Base-by-base conservation (phyloP, 1,284 basidiomycete genomes). In the Puccinia hordei region DNA sequence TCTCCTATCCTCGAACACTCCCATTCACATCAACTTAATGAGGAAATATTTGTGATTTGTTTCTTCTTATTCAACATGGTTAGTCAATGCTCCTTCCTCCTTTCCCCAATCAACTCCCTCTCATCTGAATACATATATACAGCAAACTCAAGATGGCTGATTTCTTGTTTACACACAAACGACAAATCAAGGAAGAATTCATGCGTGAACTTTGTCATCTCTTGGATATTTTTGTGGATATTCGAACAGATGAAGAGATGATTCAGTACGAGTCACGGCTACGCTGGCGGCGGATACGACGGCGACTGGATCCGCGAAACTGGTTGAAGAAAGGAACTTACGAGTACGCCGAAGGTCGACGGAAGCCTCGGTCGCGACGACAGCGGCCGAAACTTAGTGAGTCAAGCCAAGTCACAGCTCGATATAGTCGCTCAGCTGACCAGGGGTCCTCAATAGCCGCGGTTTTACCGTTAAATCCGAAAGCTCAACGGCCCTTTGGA, bases 121-220 rank as follows among this genome's bases (percentile, higher is more conserved):
- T n/a, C n/a, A n/a, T n/a, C n/a, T n/a, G n/a, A 57, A n/a, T 19
- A 27, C 38, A 65, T 38, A 65, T 19, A 12, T 35, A 65, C 19
- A 38, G 9, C 41, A 27, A 15, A 35, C 15, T 38, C 4, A 44
- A 22, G 30, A 44, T 15, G 5, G 38, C 22, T 22, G 4, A 15
- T 13, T 75, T 49, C 51, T 38, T 59, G 24, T 94, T 86, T 92
- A 46, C 17, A 63, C 30, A 27, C 17, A n/a, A n/a, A n/a, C n/a
- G n/a, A n/a, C n/a, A n/a, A n/a, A 6, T 35, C 1, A 63, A 96
- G 61, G 93, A 97, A 86, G 95, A 97, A 85, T 96, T 96, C 84
- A 90, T 92, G 8, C 87, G 89, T 81, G 95, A 97, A 85, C 86
- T 95, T 66, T 88, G 92, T 61, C 90, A 90, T 55, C 89, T 97